Base-by-base conservation (phyloP, 768 basidiomycete genomes). In the Hygrocybe punicea region DNA sequence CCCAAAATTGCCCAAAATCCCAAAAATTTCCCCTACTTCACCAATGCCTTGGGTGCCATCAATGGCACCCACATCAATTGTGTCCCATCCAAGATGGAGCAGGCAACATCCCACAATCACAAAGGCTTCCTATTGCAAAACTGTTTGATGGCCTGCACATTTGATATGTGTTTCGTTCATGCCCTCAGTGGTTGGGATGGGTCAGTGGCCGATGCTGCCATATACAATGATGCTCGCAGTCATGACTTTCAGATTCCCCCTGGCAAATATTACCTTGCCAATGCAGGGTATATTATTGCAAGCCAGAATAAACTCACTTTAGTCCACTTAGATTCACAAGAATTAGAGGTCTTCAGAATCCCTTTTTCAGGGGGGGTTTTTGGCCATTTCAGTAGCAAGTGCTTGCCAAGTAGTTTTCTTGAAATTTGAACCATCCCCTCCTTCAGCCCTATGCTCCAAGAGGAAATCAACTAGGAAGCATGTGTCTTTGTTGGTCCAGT, bases 121-220 rank as follows among this genome's bases (percentile, higher is more conserved):
- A 74, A 76, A 56, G 75, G 75, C 13, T 50, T 59, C 11, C 53
- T 78, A 4, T 65, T 74, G 0, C 74, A 74, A 36, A 80, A 80
- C 56, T 62, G 61, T 11, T 65, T 80, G 6, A 73, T 73, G 11
- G 64, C 55, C 2, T 74, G 69, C 11, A 61, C 61, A 1, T 77
- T 77, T 49, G 23, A 8, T n/a, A 13, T 35, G 50, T 24, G n/a
- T 3, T 29, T 51, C 17, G 60, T 66, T 4, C 79, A 78, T 59
- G 44, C 75, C 5, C 58, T 74, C 4, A 70, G 65, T 53, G 74
- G 77, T 1, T 78, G 72, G 70, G 77, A 80, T 36, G 77, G 77
- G 0, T 73, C 69, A 35, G 66, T 67, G 4, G 63, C 74, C 4
- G 74, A 79, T 68, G 62, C 67, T 13, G 55, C 60, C 0, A 63